These are phyloP conservation scores for Brassica carinata DNA, from an alignment of 345 rosid genomes.

Conservation along the genomic window DNA sequence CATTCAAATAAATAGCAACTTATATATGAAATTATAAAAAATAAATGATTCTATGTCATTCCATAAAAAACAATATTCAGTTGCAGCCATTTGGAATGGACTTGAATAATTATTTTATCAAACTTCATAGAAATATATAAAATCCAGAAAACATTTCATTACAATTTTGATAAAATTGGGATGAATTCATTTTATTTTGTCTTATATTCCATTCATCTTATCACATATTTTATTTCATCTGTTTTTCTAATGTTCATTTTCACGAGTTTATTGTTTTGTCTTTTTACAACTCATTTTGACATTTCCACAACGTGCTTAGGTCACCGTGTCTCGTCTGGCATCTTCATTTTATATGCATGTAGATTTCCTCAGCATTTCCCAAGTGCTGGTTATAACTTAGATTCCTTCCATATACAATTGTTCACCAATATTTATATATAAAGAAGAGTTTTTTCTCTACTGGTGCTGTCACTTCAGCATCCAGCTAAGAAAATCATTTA, in stretches of 20 bases:
- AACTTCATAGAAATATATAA: neutral
- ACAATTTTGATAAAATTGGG: neutral
- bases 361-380: no score
- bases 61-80: neutral
- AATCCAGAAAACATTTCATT: neutral
- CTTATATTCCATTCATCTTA: neutral
- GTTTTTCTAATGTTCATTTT: neutral
- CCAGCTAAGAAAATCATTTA: no score
- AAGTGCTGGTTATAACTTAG: no score
- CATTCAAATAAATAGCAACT: neutral
- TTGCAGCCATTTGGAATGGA: neutral
- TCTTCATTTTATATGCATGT: neutral
- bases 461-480: no score
- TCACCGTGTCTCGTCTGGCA: neutral
- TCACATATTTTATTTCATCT: neutral
- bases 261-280: neutral
- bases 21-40: neutral
- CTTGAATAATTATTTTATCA: neutral
- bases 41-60: neutral
- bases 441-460: no score
- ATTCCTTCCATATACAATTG: no score
- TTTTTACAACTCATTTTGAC: neutral
- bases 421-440: no score
- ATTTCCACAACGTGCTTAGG: neutral
- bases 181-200: neutral